A percentile compares a stretch with the other conserved stretches of the same genome.
phyloP scores from a whole-genome alignment of 768 basidiomycete species.

The Mycena rebaudengoi region DNA sequence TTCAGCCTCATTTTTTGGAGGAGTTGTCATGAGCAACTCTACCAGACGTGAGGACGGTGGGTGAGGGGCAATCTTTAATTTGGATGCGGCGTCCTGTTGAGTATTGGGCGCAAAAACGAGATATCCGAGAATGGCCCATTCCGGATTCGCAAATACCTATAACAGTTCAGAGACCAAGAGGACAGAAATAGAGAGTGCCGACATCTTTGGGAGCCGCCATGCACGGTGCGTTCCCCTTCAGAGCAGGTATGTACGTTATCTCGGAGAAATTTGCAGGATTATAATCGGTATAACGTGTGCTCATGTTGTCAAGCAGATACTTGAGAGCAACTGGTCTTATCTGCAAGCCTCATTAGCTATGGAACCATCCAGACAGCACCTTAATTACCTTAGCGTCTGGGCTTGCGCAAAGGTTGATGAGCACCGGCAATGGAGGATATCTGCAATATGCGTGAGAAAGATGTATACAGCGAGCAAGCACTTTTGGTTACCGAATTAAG shows the following conservation, averaged over 20 bases:
- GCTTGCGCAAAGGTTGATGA: conserved; percentile 76
- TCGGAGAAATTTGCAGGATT: conserved; percentile 61
- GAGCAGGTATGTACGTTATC: conserved; percentile 82
- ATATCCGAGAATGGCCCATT: conserved; percentile 84
- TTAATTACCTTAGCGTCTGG: conserved; percentile 47
- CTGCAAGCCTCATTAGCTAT: conserved; percentile 22
- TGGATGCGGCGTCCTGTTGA: conserved; percentile 60
- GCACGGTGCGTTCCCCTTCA: conserved; percentile 57
- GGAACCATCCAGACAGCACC: background rate
- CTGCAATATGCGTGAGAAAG: background rate
- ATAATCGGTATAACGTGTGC: conserved; percentile 67
- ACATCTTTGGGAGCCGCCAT: conserved; percentile 76
- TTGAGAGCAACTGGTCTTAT: conserved; percentile 72
- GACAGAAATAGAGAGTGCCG: conserved; percentile 19
- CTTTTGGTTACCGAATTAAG: conserved; percentile 50
- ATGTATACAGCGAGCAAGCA: too few relatives aligned
- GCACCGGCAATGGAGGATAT: conserved; percentile 69
- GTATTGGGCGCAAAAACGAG: conserved; percentile 64
- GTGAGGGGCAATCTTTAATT: conserved; percentile 74
- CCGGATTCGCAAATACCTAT: conserved; percentile 74
- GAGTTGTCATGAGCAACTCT: conserved; percentile 62
- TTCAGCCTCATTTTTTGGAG: conserved; percentile 59
- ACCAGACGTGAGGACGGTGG: conserved; percentile 73
- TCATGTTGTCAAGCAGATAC: conserved; percentile 83
- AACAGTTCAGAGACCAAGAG: background rate